Conservation (phyloP, 2,329 filamentous ascomycete species). For the Ceratocystiopsis brevicomis region DNA sequence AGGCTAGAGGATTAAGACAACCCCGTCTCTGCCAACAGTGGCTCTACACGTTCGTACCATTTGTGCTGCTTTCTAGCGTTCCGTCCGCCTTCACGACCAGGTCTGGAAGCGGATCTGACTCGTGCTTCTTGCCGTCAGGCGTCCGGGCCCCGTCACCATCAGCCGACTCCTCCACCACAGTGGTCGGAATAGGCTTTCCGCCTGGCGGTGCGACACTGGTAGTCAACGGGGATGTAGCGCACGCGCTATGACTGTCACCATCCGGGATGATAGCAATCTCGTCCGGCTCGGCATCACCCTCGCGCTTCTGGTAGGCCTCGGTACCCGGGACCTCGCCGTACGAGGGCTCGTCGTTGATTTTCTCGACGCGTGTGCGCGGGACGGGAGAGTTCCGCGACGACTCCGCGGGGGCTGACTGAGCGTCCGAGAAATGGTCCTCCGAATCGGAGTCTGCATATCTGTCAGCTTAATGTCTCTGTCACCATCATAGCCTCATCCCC, state of each 20-base stretch:
- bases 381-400: conserved; percentile 29
- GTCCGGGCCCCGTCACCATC: conserved; percentile 26
- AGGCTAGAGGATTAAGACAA: conserved; percentile 5
- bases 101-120: conserved; percentile 34
- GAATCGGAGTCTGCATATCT: conserved; percentile 34
- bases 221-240: not conserved
- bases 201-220: conserved; percentile 15
- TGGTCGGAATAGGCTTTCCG: conserved; percentile 27
- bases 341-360: conserved; percentile 35
- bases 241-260: not conserved
- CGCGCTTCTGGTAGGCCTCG: conserved; percentile 34
- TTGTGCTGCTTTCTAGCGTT: conserved; percentile 15
- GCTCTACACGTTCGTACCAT: conserved; percentile 21
- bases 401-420: conserved; percentile 31
- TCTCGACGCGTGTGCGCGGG: conserved; percentile 39
- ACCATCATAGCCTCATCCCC: conserved; percentile 1
- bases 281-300: conserved; percentile 39
- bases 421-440: conserved; percentile 52
- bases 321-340: conserved; percentile 45
- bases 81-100: conserved; percentile 28
- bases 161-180: conserved; percentile 32
- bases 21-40: not conserved
- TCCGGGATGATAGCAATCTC: conserved; percentile 33
- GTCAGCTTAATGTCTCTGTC: conserved; percentile 1
- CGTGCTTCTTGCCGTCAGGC: conserved; percentile 25